These are phyloP conservation scores for Globisporangium okanoganense DNA, from an alignment of 352 stramenopile genomes.

Conservation along the genomic window DNA sequence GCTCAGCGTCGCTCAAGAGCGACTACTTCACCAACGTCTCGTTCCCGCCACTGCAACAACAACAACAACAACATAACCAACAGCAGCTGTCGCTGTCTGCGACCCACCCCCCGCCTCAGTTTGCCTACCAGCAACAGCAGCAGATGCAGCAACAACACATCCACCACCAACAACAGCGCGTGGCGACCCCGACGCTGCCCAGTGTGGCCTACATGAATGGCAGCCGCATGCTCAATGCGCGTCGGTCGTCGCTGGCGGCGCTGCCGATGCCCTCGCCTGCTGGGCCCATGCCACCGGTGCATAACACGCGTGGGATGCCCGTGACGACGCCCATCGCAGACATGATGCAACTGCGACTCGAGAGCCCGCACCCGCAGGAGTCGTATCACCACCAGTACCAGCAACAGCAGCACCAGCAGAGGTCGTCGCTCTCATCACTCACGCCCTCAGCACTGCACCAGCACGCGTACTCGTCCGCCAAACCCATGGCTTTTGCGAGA, in stretches of 20 bases:
- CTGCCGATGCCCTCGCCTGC: constrained; percentile 44
- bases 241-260: constrained; percentile 46
- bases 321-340: constrained; percentile 63
- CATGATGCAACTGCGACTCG: constrained; percentile 72
- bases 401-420: constrained; percentile 5
- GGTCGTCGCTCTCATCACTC: constrained; percentile 14
- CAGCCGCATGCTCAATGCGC: constrained; percentile 28
- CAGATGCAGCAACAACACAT: constrained; percentile 24
- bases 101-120: constrained; percentile 18
- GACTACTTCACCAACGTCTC: constrained; percentile 64
- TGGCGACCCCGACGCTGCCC: constrained; percentile 29
- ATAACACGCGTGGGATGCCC: constrained; percentile 13
- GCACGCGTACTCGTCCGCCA: constrained; percentile 44
- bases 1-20: constrained; percentile 68
- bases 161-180: constrained; percentile 26
- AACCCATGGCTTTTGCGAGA: constrained; percentile 39
- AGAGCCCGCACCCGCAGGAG: constrained; percentile 30
- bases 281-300: constrained; percentile 10
- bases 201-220: constrained; percentile 26
- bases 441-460: constrained; percentile 28
- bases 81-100: constrained; percentile 8
- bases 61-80: constrained; percentile 16
- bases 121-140: constrained; percentile 16
- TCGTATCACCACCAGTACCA: constrained; percentile 9
- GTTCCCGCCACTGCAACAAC: constrained; percentile 30